Evolutionary conservation across 2,329 filamentous ascomycete genomes (phyloP).

Genomic region (Thielaviopsis cerberus): DNA sequence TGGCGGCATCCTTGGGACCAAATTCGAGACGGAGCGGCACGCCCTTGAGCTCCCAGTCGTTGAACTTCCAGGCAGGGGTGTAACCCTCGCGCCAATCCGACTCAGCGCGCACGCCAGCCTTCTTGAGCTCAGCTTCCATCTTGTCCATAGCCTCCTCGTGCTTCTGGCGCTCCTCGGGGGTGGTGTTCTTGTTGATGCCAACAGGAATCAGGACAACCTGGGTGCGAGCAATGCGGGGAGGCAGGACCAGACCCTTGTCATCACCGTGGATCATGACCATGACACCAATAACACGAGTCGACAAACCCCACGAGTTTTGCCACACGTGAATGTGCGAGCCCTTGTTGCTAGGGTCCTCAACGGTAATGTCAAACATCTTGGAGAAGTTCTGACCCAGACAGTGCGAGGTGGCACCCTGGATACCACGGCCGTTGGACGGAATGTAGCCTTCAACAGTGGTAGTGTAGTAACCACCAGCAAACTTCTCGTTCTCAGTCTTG

Average conservation of each 20-base stretch:
- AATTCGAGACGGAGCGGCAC: conserved; percentile 89
- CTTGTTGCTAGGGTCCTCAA: conserved; percentile 76
- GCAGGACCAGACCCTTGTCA: conserved; percentile 84
- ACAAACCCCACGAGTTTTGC: conserved; percentile 99
- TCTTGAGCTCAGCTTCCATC: conserved; percentile 49
- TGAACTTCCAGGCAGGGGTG: conserved; percentile 94
- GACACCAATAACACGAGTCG: conserved; percentile 89
- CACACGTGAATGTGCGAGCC: conserved; percentile 71
- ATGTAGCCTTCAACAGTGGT: conserved; percentile 96
- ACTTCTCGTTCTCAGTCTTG: conserved; percentile 98
- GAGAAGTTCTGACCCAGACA: conserved; percentile 93
- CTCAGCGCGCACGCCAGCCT: conserved; percentile 58
- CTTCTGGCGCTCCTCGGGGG: conserved; percentile 56
- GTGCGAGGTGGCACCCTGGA: conserved; percentile 90
- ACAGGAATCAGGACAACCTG: conserved; percentile 83
- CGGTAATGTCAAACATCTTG: conserved; percentile 97
- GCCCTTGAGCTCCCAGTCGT: conserved; percentile 95
- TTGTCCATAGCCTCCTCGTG: conserved; percentile 59
- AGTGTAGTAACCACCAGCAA: conserved; percentile 89
- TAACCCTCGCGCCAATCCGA: conserved; percentile 78
- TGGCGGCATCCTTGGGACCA: conserved; percentile 80
- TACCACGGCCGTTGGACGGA: conserved; percentile 82
- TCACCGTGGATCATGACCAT: conserved; percentile 98
- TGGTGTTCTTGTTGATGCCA: conserved; percentile 76
- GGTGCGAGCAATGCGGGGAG: conserved; percentile 70